phyloP scores from a whole-genome alignment of 768 basidiomycete genomes.

The Xerocomus brunneocitrinus region DNA sequence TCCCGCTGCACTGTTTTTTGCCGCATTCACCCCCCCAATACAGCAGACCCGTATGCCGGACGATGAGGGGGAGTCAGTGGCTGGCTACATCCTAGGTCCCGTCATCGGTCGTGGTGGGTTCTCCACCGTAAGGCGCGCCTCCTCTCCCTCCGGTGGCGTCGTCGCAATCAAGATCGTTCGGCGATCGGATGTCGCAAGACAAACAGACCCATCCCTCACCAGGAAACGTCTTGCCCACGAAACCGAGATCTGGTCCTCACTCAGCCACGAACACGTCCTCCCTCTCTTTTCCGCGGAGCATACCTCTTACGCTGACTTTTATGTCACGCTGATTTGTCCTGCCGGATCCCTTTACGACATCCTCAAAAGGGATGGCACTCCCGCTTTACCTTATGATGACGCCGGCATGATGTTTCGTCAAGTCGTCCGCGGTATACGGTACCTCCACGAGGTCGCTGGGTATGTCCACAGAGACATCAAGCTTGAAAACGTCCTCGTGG shows the following conservation, averaged over 20 bases:
- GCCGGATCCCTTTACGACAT: constrained; percentile 84
- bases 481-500: constrained; percentile 92
- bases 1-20: constrained; percentile 72
- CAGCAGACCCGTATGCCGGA: constrained; percentile 44
- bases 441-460: constrained; percentile 71
- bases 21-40: constrained; percentile 49
- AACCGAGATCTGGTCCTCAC: constrained; percentile 64
- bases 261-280: constrained; percentile 82
- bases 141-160: constrained; percentile 55
- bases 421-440: constrained; percentile 76
- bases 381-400: constrained; percentile 70
- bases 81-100: constrained; percentile 70
- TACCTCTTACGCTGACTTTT: constrained; percentile 63
- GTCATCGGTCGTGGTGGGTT: constrained; percentile 79
- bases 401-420: constrained; percentile 83
- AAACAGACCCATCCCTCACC: constrained; percentile 42
- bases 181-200: constrained; percentile 50
- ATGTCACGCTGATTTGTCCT: constrained; percentile 80
- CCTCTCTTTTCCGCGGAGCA: constrained; percentile 70
- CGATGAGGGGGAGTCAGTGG: constrained; percentile 61
- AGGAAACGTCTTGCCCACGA: constrained; percentile 65
- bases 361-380: constrained; percentile 63
- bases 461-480: constrained; percentile 94
- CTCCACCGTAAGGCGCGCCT: constrained; percentile 72
- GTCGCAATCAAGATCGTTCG: constrained; percentile 85